These are phyloP conservation scores for Mycothermus thermophilus DNA, from an alignment of 495 filamentous ascomycete genomes.

Conservation along the genomic window DNA sequence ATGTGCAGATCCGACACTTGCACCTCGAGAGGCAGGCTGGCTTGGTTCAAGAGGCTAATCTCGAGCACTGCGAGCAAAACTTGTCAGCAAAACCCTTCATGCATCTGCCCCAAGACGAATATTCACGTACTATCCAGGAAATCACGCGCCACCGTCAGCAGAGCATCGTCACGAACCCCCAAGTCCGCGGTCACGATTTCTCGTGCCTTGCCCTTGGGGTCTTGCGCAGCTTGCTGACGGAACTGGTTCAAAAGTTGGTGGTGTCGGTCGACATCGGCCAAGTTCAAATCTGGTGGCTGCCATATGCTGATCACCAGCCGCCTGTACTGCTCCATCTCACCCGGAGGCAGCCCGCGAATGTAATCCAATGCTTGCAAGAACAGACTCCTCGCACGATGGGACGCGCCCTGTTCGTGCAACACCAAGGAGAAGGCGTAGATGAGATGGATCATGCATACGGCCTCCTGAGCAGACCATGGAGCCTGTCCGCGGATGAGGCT, in stretches of 20 bases:
- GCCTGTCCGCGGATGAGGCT: conserved; percentile 19
- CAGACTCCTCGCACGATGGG: conserved; percentile 13
- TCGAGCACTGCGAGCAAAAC: conserved; percentile 26
- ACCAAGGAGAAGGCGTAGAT: conserved; percentile 33
- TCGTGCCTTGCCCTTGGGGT: conserved; percentile 29
- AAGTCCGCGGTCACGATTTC: conserved; percentile 4
- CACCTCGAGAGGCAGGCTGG: conserved; percentile 15
- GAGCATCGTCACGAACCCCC: conserved; percentile 15
- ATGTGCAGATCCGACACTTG: conserved; percentile 21
- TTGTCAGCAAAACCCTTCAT: conserved; percentile 4
- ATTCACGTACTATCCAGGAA: conserved; percentile 41
- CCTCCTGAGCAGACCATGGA: conserved; percentile 21
- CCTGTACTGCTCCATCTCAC: conserved; percentile 18
- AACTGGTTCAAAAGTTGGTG: too few species aligned
- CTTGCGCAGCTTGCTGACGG: too few species aligned
- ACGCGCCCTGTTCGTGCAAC: conserved; percentile 21
- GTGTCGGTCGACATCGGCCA: conserved; percentile 7
- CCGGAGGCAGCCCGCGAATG: conserved; percentile 13
- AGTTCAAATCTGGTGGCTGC: conserved; percentile 20
- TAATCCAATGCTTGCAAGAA: conserved; percentile 31
- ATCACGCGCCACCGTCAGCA: conserved; percentile 25
- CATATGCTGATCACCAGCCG: conserved; percentile 25
- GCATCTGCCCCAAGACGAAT: not conserved
- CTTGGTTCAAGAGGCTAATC: conserved; percentile 18
- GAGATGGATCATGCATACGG: conserved; percentile 31